Conservation (phyloP, 1,139 yeast genomes). For the Yamadazyma epiphylla region DNA sequence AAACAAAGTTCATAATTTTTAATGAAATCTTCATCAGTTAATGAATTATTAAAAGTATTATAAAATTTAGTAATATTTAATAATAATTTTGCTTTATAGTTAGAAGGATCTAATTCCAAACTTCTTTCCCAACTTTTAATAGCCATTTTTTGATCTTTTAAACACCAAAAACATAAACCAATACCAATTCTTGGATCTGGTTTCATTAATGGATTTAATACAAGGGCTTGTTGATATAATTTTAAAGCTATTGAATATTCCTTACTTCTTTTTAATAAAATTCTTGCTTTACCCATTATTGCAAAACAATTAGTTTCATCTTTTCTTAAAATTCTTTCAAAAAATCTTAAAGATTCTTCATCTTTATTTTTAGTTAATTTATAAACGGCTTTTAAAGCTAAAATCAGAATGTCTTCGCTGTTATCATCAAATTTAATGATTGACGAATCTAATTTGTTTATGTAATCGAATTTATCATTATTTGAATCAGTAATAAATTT, state of each 20-base stretch:
- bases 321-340: slow-evolving; percentile 16
- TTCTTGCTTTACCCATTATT: slow-evolving; percentile 79
- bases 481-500: slow-evolving; percentile 23
- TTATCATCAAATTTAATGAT: slow-evolving; percentile 15
- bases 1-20: slow-evolving; percentile 47
- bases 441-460: slow-evolving; percentile 21
- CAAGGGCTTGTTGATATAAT: slow-evolving; percentile 76
- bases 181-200: slow-evolving; percentile 97
- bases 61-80: slow-evolving; percentile 69
- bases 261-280: slow-evolving; percentile 61
- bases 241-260: slow-evolving; percentile 74
- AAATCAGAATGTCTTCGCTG: slow-evolving; percentile 29
- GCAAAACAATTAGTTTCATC: slow-evolving; percentile 62
- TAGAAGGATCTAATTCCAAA: slow-evolving; percentile 59
- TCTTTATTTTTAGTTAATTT: slow-evolving; percentile 45
- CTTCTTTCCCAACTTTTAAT: slow-evolving; percentile 78
- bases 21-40: slow-evolving; percentile 58
- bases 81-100: slow-evolving; percentile 62
- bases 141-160: slow-evolving; percentile 78
- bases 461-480: slow-evolving; percentile 18
- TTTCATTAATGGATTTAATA: slow-evolving; percentile 67
- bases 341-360: slow-evolving; percentile 64
- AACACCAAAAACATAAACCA: slow-evolving; percentile 90
- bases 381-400: slow-evolving; percentile 59
- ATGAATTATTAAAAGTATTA: slow-evolving; percentile 52